A percentile compares a stretch with the other conserved stretches of the same genome.
Conservation (phyloP, 2,329 filamentous ascomycete species). For the Teratosphaeriaceae sp. region DNA sequence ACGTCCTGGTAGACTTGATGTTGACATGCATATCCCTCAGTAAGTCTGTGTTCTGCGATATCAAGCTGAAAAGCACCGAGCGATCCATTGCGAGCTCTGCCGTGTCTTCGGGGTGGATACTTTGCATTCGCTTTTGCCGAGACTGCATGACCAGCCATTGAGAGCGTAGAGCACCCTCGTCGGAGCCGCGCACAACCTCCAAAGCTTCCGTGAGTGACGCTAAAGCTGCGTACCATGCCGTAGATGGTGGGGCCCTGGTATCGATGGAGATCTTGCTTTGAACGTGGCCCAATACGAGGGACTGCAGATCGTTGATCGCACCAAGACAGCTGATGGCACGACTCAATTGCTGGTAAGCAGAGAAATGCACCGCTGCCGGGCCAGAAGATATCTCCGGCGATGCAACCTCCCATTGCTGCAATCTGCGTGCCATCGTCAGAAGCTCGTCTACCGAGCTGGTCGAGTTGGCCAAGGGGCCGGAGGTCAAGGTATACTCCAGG, state of each 20-base stretch:
- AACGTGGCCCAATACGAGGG: constrained; percentile 7
- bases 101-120: constrained; percentile 65
- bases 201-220: constrained; percentile 76
- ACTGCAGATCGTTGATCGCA: background rate
- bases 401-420: constrained; percentile 90
- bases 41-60: constrained; percentile 64
- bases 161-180: constrained; percentile 53
- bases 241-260: constrained; percentile 5
- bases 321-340: constrained; percentile 12
- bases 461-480: constrained; percentile 13
- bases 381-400: constrained; percentile 50
- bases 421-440: constrained; percentile 69
- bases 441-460: constrained; percentile 61
- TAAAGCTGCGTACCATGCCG: constrained; percentile 42
- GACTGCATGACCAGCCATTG: constrained; percentile 24
- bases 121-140: constrained; percentile 33
- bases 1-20: constrained; percentile 57
- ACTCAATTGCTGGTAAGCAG: constrained; percentile 66
- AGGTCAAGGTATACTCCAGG: constrained; percentile 70
- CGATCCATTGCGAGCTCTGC: constrained; percentile 75
- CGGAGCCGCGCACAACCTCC: constrained; percentile 60
- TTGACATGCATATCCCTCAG: constrained; percentile 55
- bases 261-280: background rate
- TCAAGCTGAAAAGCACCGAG: constrained; percentile 71
- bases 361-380: constrained; percentile 51